Evolutionary conservation across 495 filamentous ascomycete genomes (phyloP).

Genomic region (Melanomma pulvis-pyrius): DNA sequence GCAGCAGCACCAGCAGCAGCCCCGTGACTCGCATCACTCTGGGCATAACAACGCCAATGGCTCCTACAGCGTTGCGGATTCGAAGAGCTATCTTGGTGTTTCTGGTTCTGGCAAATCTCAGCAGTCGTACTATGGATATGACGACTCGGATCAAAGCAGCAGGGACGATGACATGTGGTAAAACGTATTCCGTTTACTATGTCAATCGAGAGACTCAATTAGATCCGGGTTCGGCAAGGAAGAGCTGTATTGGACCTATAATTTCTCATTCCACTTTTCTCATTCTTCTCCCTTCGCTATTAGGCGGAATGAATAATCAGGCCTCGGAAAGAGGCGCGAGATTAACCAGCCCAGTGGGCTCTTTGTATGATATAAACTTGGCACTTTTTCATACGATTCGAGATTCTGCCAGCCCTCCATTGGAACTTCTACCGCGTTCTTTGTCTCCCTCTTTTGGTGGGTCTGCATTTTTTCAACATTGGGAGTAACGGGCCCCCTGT

Average conservation of each 20-base stretch:
- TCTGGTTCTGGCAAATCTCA: constrained; percentile 20
- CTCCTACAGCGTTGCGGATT: constrained; percentile 43
- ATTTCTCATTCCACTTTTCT: neutral
- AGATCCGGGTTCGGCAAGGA: neutral
- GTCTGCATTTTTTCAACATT: neutral
- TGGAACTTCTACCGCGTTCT: too few relatives aligned
- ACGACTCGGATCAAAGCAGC: constrained; percentile 29
- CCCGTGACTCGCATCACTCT: constrained; percentile 32
- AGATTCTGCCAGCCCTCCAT: neutral
- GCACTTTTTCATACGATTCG: neutral
- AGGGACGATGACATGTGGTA: constrained; percentile 40
- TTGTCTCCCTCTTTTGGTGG: neutral
- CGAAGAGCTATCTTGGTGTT: constrained; percentile 43
- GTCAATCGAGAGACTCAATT: neutral
- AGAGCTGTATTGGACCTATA: neutral
- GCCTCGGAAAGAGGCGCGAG: neutral
- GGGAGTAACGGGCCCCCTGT: neutral
- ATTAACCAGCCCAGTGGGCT: neutral
- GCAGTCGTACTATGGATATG: constrained; percentile 29
- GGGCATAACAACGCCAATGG: constrained; percentile 26
- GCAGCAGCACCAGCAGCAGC: constrained; percentile 14
- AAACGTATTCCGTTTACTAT: neutral
- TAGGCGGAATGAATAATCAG: neutral
- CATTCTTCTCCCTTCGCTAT: neutral
- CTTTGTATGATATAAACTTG: constrained; percentile 13